Conservation (phyloP, 768 basidiomycete species). For the Antrodiella citrinella region DNA sequence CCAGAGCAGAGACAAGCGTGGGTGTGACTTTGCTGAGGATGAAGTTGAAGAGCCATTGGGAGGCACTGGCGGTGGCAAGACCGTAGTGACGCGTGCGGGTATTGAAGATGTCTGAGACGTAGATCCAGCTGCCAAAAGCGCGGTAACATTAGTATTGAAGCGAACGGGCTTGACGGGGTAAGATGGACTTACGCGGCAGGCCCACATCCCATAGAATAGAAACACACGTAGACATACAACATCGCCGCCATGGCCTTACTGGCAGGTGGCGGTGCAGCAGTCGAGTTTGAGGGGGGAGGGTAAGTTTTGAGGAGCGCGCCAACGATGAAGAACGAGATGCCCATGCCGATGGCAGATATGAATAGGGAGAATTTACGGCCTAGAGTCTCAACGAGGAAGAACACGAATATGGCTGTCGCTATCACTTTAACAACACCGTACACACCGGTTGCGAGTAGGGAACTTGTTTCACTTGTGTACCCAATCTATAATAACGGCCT, state of each 20-base stretch:
- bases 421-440: slow-evolving; percentile 64
- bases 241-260: slow-evolving; percentile 78
- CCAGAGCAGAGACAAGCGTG: slow-evolving; percentile 47
- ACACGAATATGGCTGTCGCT: slow-evolving; percentile 58
- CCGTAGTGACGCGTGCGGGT: slow-evolving; percentile 80
- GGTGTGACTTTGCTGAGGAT: slow-evolving; percentile 68
- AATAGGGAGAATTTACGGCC: slow-evolving; percentile 66
- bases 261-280: slow-evolving; percentile 34
- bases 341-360: slow-evolving; percentile 75
- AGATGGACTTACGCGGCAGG: slow-evolving; percentile 54
- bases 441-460: slow-evolving; percentile 65
- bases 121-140: slow-evolving; percentile 25
- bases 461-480: slow-evolving; percentile 46
- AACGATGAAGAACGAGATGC: slow-evolving; percentile 71
- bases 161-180: neutral
- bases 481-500: slow-evolving; percentile 56
- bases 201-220: slow-evolving; percentile 86
- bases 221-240: slow-evolving; percentile 82
- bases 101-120: slow-evolving; percentile 79
- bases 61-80: slow-evolving; percentile 61
- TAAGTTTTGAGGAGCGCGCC: slow-evolving; percentile 79
- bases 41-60: slow-evolving; percentile 83
- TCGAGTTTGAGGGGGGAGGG: slow-evolving; percentile 37
- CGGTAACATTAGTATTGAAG: too few relatives aligned
- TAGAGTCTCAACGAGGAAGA: slow-evolving; percentile 56